Percentiles rank a stretch among this genome's conserved stretches.
Evolutionary conservation across 345 rosid genomes (phyloP).

Genomic region (sweet orange (Citrus sinensis)): DNA sequence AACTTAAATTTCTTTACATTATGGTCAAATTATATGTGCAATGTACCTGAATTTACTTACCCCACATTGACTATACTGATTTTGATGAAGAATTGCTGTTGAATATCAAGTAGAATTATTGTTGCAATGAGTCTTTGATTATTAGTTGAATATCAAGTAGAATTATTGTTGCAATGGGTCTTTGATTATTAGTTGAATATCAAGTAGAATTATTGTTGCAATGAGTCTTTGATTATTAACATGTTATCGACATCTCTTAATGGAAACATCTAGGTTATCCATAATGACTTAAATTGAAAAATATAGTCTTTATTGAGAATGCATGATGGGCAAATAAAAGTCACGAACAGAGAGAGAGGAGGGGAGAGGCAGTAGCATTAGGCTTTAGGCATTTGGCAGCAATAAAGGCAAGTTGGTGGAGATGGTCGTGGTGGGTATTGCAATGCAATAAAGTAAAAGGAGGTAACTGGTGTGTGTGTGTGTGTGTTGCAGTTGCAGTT

Average conservation of each 20-base stretch:
- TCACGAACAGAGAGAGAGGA: too few species aligned
- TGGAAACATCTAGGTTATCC: too few species aligned
- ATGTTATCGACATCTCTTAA: too few species aligned
- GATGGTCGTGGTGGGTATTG: conserved; percentile 8
- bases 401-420: conserved; percentile 35
- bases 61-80: not conserved
- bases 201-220: not conserved
- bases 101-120: too few species aligned
- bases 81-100: not conserved
- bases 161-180: too few species aligned
- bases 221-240: too few species aligned
- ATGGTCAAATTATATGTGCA: too few species aligned
- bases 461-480: not conserved
- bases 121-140: not conserved
- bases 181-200: too few species aligned
- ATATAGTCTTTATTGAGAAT: not conserved
- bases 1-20: too few species aligned
- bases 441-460: conserved; percentile 17
- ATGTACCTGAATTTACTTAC: too few species aligned
- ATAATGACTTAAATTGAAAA: too few species aligned
- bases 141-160: too few species aligned
- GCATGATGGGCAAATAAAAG: not conserved
- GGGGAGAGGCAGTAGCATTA: not conserved
- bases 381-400: not conserved
- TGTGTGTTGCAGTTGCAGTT: not conserved